Base-by-base conservation (phyloP, 2,329 filamentous ascomycete genomes). In the Fusarium verticillioides region DNA sequence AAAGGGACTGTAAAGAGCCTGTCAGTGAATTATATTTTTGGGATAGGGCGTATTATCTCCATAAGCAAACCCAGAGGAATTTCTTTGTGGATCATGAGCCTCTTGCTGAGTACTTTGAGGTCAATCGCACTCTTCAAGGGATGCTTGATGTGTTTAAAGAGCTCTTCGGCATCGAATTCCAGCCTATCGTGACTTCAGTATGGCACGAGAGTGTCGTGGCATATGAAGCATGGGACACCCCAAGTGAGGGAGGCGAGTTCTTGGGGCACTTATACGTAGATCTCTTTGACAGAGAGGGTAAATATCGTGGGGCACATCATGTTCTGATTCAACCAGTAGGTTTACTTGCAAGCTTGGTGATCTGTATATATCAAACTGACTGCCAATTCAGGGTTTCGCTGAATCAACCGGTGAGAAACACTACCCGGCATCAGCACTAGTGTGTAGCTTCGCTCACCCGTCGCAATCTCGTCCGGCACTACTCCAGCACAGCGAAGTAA, bases 311-410 rank as follows among this genome's bases (percentile, higher is more conserved):
- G 1, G 50, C 50, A 1, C 36, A 54, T 6, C 50, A 54, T 1
- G 19, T 40, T 4, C 13, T 54, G 10, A 54, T 54, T 10, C 26
- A 30, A 2, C 23, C 50, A 1, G 50, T 54, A 54, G 9, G 36
- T 40, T 30, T 21, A n/a, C 5, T 13, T 30, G 6, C 4, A 8
- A 19, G 15, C 4, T 19, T 19, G 32, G 32, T 15, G 7, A 34
- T 34, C 15, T 2, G 32, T 15, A 34, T 26, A 28, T 12, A 15
- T 19, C 9, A 12, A 37, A 12, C 36, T 39, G 9, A 54, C 10
- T 8, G 0, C 13, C 0, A n/a, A 1, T 4, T 54, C 26, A 40
- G 50, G 36, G 50, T 1, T 54, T 54, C 7, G 0, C 6, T 0
- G 36, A 40, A 40, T 3, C 0, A 1, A 40, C 4, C 4, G 10